Conservation (phyloP, 257 asterid genomes). For the Solanum bukasovii region DNA sequence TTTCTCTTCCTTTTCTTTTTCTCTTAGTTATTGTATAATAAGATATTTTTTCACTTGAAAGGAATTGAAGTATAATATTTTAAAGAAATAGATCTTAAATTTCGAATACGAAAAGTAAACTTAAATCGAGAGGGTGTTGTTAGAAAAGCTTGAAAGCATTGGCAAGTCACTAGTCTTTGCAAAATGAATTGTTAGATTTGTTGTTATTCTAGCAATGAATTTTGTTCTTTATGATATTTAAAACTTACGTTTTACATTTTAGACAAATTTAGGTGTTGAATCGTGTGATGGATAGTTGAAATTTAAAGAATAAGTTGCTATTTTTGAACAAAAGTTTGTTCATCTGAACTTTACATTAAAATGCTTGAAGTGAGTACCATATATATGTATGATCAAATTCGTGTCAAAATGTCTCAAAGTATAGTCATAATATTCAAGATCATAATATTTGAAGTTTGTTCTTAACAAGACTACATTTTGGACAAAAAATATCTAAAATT, state of each 20-base stretch:
- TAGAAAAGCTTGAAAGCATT: not conserved
- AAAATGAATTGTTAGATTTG: not conserved
- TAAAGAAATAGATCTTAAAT: not conserved
- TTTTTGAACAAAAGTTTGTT: accelerated
- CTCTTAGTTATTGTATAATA: not conserved
- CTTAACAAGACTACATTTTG: not conserved
- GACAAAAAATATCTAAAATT: not conserved
- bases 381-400: not conserved
- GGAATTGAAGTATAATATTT: not conserved
- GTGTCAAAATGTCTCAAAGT: not conserved
- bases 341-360: not conserved
- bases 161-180: not conserved
- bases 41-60: not conserved
- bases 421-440: not conserved
- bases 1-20: not conserved
- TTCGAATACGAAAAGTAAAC: not conserved
- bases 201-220: not conserved
- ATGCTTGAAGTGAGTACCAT: not conserved
- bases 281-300: not conserved
- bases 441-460: not conserved
- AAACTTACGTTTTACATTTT: not conserved
- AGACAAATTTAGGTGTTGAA: not conserved
- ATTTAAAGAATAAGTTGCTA: not conserved
- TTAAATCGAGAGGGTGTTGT: not conserved
- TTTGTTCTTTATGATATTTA: not conserved